phyloP scores from a whole-genome alignment of 1,284 basidiomycete species.

The Fistulinella staudtii region DNA sequence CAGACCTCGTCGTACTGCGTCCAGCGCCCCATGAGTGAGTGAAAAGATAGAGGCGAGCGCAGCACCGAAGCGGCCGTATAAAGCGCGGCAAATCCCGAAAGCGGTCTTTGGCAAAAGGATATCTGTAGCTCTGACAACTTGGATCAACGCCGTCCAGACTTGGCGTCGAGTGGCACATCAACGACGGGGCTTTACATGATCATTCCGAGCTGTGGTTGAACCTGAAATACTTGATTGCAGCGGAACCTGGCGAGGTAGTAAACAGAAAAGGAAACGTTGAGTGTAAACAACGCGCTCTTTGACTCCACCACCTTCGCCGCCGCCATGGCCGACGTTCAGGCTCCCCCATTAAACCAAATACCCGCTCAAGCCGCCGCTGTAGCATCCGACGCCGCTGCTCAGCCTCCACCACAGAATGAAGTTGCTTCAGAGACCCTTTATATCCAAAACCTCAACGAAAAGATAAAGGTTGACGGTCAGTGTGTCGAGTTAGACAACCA shows the following conservation, averaged over 20 bases:
- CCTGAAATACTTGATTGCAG: no score
- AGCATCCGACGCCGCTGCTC: constrained; percentile 20
- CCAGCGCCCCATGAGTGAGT: constrained; percentile 47
- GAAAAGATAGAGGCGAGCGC: constrained; percentile 1
- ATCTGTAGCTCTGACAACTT: neutral
- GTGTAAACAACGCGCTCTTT: constrained; percentile 10
- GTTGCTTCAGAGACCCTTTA: constrained; percentile 83
- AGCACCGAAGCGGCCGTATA: neutral
- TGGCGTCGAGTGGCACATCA: no score
- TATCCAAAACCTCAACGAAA: constrained; percentile 97
- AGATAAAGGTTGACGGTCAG: constrained; percentile 82
- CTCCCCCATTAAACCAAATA: constrained; percentile 25
- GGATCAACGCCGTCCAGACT: neutral
- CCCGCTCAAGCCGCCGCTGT: constrained; percentile 40
- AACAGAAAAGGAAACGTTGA: constrained; percentile 18
- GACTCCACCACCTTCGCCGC: constrained; percentile 9
- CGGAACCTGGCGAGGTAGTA: no score
- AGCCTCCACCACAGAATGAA: constrained; percentile 41
- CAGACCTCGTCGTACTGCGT: constrained; percentile 52
- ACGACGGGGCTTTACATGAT: no score
- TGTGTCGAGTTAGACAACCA: constrained; percentile 8
- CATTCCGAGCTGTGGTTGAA: no score
- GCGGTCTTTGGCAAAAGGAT: neutral
- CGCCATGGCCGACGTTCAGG: constrained; percentile 32
- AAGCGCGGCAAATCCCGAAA: constrained; percentile 25